phyloP scores from a whole-genome alignment of 176 grass and related monocot genomes.

The Dactylis glomerata region DNA sequence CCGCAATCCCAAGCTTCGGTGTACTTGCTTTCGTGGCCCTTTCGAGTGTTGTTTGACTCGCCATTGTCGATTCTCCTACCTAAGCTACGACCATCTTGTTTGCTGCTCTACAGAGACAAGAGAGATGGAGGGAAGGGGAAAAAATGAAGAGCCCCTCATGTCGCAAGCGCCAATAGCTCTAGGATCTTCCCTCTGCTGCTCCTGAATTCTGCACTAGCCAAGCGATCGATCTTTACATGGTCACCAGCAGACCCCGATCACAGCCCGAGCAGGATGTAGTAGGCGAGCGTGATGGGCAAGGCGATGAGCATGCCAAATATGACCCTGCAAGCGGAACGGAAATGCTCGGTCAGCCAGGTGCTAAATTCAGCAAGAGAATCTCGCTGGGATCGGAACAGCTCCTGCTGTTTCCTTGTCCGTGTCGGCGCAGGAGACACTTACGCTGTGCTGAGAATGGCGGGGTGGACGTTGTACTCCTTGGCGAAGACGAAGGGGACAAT shows the following conservation, averaged over 20 bases:
- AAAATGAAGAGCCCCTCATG: constrained; percentile 1
- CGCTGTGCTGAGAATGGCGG: constrained; percentile 95
- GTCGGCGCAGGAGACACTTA: constrained; percentile 37
- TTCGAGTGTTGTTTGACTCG: constrained; percentile 20
- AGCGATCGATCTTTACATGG: constrained; percentile 30
- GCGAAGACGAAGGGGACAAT: constrained; percentile 99
- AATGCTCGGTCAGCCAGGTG: neutral
- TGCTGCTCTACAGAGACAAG: constrained; percentile 2
- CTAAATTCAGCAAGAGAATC: constrained; percentile 16
- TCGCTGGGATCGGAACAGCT: constrained; percentile 26
- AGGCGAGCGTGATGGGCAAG: constrained; percentile 84
- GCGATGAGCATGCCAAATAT: constrained; percentile 96
- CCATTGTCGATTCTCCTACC: constrained; percentile 42
- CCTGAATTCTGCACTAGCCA: neutral
- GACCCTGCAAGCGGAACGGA: constrained; percentile 49
- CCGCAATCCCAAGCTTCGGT: neutral
- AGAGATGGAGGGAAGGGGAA: neutral
- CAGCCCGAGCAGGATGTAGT: constrained; percentile 91
- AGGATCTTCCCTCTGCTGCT: neutral
- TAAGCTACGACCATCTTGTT: constrained; percentile 36
- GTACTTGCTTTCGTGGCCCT: constrained; percentile 47
- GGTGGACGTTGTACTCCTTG: constrained; percentile 98
- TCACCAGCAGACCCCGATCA: neutral
- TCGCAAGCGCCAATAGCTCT: constrained; percentile 13
- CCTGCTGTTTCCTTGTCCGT: constrained; percentile 10